Conservation (phyloP, 1,284 basidiomycete genomes). For the Porphyrellus sp. region DNA sequence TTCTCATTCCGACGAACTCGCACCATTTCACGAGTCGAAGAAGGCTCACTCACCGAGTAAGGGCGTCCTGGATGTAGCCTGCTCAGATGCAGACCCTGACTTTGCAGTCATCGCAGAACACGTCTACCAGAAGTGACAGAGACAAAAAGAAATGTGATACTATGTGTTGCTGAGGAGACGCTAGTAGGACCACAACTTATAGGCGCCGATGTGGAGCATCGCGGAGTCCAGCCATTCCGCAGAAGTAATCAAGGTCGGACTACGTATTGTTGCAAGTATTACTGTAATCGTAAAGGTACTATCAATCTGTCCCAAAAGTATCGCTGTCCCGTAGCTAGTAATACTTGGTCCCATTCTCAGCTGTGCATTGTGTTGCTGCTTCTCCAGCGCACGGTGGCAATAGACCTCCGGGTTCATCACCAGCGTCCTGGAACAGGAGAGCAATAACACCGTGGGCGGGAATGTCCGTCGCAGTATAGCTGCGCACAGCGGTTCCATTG, state of each 20-base stretch:
- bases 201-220: not conserved
- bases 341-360: slow-evolving; percentile 31
- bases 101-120: slow-evolving; percentile 14
- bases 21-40: too few species aligned
- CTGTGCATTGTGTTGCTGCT: slow-evolving; percentile 27
- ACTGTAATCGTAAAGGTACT: not conserved
- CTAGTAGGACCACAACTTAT: not conserved
- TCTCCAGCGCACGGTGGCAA: slow-evolving; percentile 42
- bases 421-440: slow-evolving; percentile 60
- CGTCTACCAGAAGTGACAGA: not conserved
- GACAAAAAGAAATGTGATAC: not conserved
- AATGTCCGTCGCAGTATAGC: slow-evolving; percentile 52
- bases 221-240: not conserved
- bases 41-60: slow-evolving; percentile 19
- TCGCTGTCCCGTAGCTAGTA: slow-evolving; percentile 17
- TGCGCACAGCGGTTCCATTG: slow-evolving; percentile 64
- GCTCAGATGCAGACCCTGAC: not conserved
- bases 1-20: too few species aligned
- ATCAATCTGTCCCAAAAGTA: not conserved
- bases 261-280: not conserved
- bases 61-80: slow-evolving; percentile 19
- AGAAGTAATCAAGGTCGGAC: not conserved
- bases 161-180: not conserved
- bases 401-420: slow-evolving; percentile 57
- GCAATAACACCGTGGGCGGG: slow-evolving; percentile 66